Base-by-base conservation (phyloP, 106 monocot genomes). In the Acorus gramineus region DNA sequence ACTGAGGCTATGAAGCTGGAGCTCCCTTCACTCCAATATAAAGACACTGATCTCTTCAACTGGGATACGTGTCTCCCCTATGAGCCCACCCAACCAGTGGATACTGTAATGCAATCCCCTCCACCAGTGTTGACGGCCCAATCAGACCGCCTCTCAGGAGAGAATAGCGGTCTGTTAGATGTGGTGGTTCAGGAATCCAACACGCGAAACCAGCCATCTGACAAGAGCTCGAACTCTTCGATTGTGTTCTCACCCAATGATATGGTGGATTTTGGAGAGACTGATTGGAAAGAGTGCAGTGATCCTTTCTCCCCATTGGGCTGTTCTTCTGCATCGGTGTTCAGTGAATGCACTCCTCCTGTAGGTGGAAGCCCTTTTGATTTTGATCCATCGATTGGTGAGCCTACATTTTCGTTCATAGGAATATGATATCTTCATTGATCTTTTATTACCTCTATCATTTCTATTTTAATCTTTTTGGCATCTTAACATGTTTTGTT, bases 21-120 rank as follows among this genome's bases (percentile, higher is more conserved):
- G 94, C 94, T 94, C 94, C 94, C 94, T 94, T 94, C 94, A 94
- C 81, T 90, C 94, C 94, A 94, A 94, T 80, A 77, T 86, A 42
- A 55, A 52, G 69, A 66, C 61, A 59, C 74, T 53, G 71, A 75
- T 71, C 48, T 66, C 49, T 48, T 52, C 68, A 73, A 69, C 51
- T 78, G 28, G 74, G 58, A 57, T 64, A 53, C 63, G 48, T 67
- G 6, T 44, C 12, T 71, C 52, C 2, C 62, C 2, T 13, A 52
- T 49, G n/a, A 53, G 8, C 69, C 80, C 14, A 5, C 44, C 64
- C 57, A 63, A 14, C 47, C 71, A 68, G 47, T 53, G 53, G 63
- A 80, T 56, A 6, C 44, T 48, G 58, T 69, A 57, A 44, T 78
- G 46, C 64, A 76, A n/a, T 70, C 73, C 55, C 69, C 69, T 63